Evolutionary conservation across 2,329 filamentous ascomycete genomes (phyloP), one percentile per base, ranked within the genome.

Genomic region (Botrytis galanthina): DNA sequence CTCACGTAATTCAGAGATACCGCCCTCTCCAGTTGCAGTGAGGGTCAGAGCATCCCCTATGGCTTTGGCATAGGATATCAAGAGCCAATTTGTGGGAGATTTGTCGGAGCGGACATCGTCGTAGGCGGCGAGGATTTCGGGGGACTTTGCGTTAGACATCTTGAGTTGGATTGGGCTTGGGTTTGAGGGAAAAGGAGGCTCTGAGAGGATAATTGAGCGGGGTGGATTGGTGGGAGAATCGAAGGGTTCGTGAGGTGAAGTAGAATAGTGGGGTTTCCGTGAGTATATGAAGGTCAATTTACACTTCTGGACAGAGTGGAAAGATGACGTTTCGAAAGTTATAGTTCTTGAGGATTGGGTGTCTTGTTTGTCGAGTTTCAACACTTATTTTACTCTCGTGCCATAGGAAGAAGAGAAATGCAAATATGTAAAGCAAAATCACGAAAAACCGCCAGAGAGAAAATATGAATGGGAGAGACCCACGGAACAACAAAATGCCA

Each of bases 81-180:
- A 85, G 35, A 92, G 86, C 90, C 90, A 92, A 83, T 90, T 91
- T 75, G 86, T 88, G 73, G 84, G 82, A 75, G 90, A 86, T 81
- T 90, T 91, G 85, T 92, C 90, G 77, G 85, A 88, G 75, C 90
- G 89, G 73, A 92, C 89, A 74, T 88, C 87, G 42, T 91, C 88
- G 85, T 92, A 92, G 76, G 90, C 90, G 71, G 86, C 84, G 72
- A 85, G 83, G 78, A 92, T 87, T 62, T 91, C 89, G 80, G 89
- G 85, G 73, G 85, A 81, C 80, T 89, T 84, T 80, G 85, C 82
- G 78, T 86, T 87, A 76, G 87, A 89, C 88, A 90, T 90, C 60
- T 44, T 35, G 42, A 51, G 57, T 51, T 62, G n/a, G 16, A 29
- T 42, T 26, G 70, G 64, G 29, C n/a, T 64, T 57, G 32, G n/a